phyloP scores from a whole-genome alignment of 2,329 filamentous ascomycete genomes.

The Hymenoscyphus albidus region DNA sequence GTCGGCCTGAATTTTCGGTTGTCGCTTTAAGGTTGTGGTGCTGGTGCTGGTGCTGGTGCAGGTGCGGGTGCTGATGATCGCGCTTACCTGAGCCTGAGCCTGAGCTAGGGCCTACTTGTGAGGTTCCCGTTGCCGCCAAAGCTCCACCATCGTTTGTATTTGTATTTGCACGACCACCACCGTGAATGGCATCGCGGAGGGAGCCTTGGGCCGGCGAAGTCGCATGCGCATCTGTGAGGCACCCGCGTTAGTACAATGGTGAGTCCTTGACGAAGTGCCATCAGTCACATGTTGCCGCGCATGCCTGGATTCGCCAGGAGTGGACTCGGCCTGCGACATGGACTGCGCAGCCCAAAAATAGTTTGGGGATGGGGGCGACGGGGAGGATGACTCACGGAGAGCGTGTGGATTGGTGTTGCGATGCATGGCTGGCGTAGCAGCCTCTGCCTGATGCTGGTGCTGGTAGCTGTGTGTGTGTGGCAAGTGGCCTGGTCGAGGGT shows the following conservation, averaged over 20 bases:
- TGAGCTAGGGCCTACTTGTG: too few species aligned
- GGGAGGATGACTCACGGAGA: slow-evolving; percentile 22
- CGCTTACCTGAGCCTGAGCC: too few species aligned
- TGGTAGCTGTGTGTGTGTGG: slow-evolving; percentile 6
- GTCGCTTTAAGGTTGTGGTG: neutral
- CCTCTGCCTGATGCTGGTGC: slow-evolving; percentile 18
- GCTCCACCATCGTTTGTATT: slow-evolving; percentile 11
- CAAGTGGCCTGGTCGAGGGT: neutral
- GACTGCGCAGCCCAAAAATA: neutral
- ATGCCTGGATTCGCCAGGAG: neutral
- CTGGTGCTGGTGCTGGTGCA: neutral
- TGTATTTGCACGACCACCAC: slow-evolving; percentile 9
- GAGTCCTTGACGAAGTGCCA: neutral
- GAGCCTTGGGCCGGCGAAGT: slow-evolving; percentile 12
- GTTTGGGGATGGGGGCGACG: neutral
- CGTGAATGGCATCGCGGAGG: slow-evolving; percentile 2
- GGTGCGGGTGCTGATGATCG: neutral
- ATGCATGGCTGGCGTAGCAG: slow-evolving; percentile 14
- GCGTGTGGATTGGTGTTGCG: slow-evolving; percentile 6
- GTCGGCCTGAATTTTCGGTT: slow-evolving; percentile 14
- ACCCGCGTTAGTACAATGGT: neutral
- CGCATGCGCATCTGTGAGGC: slow-evolving; percentile 1
- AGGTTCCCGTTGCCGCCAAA: neutral
- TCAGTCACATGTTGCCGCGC: neutral
- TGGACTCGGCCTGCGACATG: neutral